Evolutionary conservation across 768 basidiomycete genomes (phyloP), one percentile per base, ranked within the genome.

Genomic region (Termitomyces bulborhizus): DNA sequence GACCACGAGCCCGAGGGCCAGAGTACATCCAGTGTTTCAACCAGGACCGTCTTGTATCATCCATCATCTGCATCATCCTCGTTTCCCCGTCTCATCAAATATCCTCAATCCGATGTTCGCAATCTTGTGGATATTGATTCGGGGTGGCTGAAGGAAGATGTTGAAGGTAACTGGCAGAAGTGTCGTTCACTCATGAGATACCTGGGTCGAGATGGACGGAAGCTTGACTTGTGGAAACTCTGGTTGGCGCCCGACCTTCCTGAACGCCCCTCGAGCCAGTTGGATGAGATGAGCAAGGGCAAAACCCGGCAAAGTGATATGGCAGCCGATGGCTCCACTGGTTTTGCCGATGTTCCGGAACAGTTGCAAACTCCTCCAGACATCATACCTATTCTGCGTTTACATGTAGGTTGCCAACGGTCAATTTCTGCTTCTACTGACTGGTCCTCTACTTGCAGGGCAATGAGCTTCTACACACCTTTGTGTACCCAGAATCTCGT

Each of bases 401-500:
- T 68, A 59, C 80, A 90, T 67, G 90, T 88, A 69, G 61, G 86
- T 64, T 51, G 44, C 27, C 27, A 46, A 40, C 27, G 18, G 46
- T 24, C 8, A 15, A 18, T 2, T 46, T 18, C 18, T 32, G 4
- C 18, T 52, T 47, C 52, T n/a, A 56, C 54, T 26, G 32, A 39
- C 4, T 21, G 21, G 21, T 21, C 15, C 29, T 54, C 34, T 18
- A 12, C 9, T 34, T 4, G 32, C 57, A 91, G 90, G 80, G 78
- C 37, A 71, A 74, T 27, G 68, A 77, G 2, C 69, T 93, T 43
- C 67, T 90, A 40, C 73, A 69, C 13, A 69, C 76, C 1, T 89
- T 90, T 62, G 69, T 89, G 41, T 92, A 79, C 62, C 90, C 90
- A 1, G 86, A 90, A 54, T 90, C 90, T 12, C 81, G 90, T 4